phyloP scores from a whole-genome alignment of 2,329 filamentous ascomycete genomes.

The Xenoacremonium recifei region DNA sequence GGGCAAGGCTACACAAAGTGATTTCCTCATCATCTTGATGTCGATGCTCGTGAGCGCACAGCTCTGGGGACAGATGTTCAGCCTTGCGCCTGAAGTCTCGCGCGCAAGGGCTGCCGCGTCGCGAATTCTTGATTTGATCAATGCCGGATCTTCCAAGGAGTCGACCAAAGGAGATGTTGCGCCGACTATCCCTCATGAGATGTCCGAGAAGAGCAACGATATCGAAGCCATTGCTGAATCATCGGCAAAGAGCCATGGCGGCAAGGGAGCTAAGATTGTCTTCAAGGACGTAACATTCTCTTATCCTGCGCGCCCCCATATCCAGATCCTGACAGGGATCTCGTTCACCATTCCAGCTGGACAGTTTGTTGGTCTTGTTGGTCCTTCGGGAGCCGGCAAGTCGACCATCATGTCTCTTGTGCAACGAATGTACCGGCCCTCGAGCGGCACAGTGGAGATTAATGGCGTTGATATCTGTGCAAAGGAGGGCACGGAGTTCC shows the following conservation, averaged over 20 bases:
- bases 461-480: conserved; percentile 46
- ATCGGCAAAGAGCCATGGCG: conserved; percentile 17
- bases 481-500: conserved; percentile 42
- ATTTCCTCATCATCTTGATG: conserved; percentile 75
- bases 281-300: conserved; percentile 62
- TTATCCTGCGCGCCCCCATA: conserved; percentile 62
- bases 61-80: conserved; percentile 72
- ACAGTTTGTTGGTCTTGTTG: conserved; percentile 63
- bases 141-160: conserved; percentile 36
- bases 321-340: conserved; percentile 55
- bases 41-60: conserved; percentile 71
- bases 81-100: conserved; percentile 72
- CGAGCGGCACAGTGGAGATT: conserved; percentile 40
- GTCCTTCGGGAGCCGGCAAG: conserved; percentile 65
- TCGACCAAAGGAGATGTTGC: conserved; percentile 12
- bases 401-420: conserved; percentile 61
- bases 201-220: conserved; percentile 31
- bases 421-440: conserved; percentile 48
- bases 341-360: conserved; percentile 56
- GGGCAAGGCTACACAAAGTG: conserved; percentile 60
- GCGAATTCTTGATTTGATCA: conserved; percentile 53
- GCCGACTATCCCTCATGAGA: background rate
- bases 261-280: conserved; percentile 44
- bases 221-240: conserved; percentile 37
- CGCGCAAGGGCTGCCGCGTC: conserved; percentile 61